phyloP scores from a whole-genome alignment of 1,284 basidiomycete species.

The Puccinia coronata region DNA sequence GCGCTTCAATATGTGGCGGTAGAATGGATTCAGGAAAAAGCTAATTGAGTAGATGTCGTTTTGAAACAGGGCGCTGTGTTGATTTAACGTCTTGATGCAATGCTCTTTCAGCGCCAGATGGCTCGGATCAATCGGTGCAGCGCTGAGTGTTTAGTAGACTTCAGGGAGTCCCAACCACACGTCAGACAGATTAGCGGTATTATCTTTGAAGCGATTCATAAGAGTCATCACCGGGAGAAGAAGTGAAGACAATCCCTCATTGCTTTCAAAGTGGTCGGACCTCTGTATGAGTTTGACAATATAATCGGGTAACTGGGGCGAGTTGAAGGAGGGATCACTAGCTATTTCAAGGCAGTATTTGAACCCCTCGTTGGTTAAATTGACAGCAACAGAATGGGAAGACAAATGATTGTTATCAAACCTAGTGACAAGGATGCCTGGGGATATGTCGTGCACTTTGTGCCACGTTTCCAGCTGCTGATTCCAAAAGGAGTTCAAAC shows the following conservation, averaged over 20 bases:
- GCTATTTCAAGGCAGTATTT: not conserved
- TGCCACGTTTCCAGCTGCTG: not conserved
- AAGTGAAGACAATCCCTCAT: not conserved
- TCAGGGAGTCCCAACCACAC: slow-evolving; percentile 6
- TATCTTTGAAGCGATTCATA: not conserved
- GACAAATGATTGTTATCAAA: not conserved
- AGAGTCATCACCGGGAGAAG: not conserved
- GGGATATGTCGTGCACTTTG: not conserved
- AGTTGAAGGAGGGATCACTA: not conserved
- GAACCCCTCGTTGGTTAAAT: not conserved
- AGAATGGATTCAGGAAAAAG: slow-evolving; percentile 26
- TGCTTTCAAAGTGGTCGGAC: slow-evolving; percentile 5
- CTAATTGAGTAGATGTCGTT: not conserved
- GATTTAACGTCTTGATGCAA: not conserved
- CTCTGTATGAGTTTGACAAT: not conserved
- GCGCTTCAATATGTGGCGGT: not conserved
- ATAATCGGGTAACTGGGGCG: not conserved
- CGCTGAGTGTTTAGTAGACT: not conserved
- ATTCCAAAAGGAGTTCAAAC: not conserved
- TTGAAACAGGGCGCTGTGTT: not conserved
- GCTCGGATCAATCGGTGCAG: not conserved
- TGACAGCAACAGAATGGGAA: not conserved
- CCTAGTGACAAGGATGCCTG: not conserved
- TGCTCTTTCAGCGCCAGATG: too few species aligned
- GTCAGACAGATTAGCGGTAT: not conserved